Evolutionary conservation across 2,329 filamentous ascomycete species (phyloP).

Genomic region (Aurifilum marmelostoma): DNA sequence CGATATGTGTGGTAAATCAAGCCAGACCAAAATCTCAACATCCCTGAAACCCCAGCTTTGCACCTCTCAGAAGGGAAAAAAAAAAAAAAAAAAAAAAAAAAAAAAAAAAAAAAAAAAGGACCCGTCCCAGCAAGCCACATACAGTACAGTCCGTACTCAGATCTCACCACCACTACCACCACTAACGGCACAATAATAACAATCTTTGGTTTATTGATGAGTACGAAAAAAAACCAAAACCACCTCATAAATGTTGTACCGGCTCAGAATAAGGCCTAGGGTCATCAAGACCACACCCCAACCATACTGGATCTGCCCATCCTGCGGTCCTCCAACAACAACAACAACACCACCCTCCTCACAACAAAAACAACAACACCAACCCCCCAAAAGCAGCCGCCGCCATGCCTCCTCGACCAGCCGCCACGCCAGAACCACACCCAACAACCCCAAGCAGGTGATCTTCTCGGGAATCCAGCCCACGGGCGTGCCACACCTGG

Average conservation of each 20-base stretch:
- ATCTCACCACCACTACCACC: neutral
- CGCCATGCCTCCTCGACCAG: conserved; percentile 19
- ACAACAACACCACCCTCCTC: neutral
- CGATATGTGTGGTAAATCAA: neutral
- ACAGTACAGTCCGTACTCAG: neutral
- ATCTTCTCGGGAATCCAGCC: conserved; percentile 98
- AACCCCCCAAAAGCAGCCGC: neutral
- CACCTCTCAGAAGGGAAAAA: neutral
- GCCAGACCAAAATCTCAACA: conserved; percentile 12
- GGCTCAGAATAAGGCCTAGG: neutral
- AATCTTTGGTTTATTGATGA: neutral
- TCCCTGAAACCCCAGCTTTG: conserved; percentile 2
- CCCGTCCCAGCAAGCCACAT: neutral
- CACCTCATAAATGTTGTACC: conserved; percentile 17
- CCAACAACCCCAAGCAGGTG: conserved; percentile 40
- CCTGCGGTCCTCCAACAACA: neutral
- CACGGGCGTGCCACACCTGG: conserved; percentile 89
- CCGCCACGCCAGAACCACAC: conserved; percentile 7
- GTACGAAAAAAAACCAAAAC: conserved; percentile 7
- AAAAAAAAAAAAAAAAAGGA: neutral
- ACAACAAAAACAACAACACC: neutral
- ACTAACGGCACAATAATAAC: neutral
- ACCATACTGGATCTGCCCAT: neutral
- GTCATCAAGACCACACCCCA: neutral
- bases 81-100: neutral